Base-by-base conservation (phyloP, 208 protist genomes). In the Acanthamoeba lugdunensis region DNA sequence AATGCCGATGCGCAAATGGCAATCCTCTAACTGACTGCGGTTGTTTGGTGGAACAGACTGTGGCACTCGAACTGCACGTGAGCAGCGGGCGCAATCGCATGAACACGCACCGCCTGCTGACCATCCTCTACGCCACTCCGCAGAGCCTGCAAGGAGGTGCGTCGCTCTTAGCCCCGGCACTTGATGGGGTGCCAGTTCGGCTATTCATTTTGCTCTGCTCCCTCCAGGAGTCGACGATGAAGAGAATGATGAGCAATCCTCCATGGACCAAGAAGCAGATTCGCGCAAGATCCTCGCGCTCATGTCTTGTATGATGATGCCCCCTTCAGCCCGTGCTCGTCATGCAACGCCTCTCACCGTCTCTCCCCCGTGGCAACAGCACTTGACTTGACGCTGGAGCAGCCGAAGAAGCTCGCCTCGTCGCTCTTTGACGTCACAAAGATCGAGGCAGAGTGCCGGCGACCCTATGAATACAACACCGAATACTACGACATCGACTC, bases 61-160 rank as follows among this genome's bases (percentile, higher is more conserved):
- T 91, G 23, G 85, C 85, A 8, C 63, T 91, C 16, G 85, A 69
- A 41, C 33, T 91, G 23, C 85, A 91, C 61, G 61, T 91, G 23
- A 56, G 23, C 23, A 75, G 61, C 45, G 56, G 61, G 30, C 56
- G 56, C 30, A 75, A 91, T 52, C 85, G 85, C 11, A 71, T 75
- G 61, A 75, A 75, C 61, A 75, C 63, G 18, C 85, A 91, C 48
- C 85, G 85, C 33, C 41, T 91, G 23, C 33, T 91, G 14, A 56
- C 85, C 3, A 41, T 91, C 45, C 63, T 91, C 45, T 88, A 50
- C 50, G 79, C 79, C 48, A 88, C 18, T 28, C 79, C 79, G 8
- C 79, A 88, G 54, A 52, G 63, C 2, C 54, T 88, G 48, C 79
- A 56, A 4, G 50, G 79, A 28, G 50, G 79, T 88, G 25, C 41